A percentile compares a stretch with the other conserved stretches of the same genome.
Conservation (phyloP, 208 protist species). For the Leishmania tarentolae region DNA sequence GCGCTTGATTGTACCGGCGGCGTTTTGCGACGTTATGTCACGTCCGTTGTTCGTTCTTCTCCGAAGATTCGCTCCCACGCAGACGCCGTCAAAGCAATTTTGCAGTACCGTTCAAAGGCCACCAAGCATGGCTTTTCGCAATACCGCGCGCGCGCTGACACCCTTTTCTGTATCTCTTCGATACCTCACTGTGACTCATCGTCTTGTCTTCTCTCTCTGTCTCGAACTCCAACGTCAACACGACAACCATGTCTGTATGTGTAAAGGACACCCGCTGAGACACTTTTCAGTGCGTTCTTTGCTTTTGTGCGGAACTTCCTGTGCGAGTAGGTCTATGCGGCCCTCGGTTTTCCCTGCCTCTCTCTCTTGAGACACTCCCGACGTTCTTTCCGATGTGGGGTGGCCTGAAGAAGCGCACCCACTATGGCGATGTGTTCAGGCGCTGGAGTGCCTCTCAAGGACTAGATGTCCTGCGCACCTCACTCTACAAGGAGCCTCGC, state of each 20-base stretch:
- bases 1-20: background rate
- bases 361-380: background rate
- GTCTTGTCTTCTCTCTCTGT: background rate
- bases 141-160: background rate
- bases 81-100: too few relatives aligned
- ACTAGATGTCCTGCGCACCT: conserved; percentile 58
- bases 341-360: background rate
- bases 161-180: background rate
- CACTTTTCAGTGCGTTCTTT: background rate
- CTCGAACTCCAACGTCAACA: background rate
- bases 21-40: background rate
- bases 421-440: conserved; percentile 76
- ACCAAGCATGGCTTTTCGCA: background rate
- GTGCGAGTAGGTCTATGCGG: background rate
- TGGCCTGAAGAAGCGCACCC: conserved; percentile 69
- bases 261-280: background rate
- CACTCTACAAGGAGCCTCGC: conserved; percentile 77
- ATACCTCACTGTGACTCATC: background rate
- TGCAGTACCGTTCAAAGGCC: background rate
- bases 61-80: too few relatives aligned
- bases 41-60: background rate
- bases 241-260: too few relatives aligned
- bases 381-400: conserved; percentile 68
- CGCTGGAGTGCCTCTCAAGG: conserved; percentile 71
- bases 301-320: too few relatives aligned